These are phyloP conservation scores for Chaetomidium leptoderma DNA, from an alignment of 495 filamentous ascomycete genomes.

Conservation along the genomic window DNA sequence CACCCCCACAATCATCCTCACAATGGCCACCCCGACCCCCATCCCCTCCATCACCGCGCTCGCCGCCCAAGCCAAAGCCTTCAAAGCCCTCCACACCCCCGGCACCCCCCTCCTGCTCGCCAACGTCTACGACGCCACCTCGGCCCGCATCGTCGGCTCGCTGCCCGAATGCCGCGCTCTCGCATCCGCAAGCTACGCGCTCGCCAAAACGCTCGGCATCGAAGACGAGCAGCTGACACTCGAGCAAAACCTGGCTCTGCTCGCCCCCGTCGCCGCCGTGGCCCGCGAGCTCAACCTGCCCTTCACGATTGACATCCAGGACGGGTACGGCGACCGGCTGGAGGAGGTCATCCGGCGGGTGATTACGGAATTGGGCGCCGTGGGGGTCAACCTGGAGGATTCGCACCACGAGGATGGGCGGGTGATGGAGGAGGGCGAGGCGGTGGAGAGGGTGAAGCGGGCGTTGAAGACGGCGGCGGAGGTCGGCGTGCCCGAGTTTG, in stretches of 20 bases:
- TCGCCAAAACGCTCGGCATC: slow-evolving; percentile 42
- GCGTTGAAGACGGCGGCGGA: slow-evolving; percentile 33
- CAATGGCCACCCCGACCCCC: neutral
- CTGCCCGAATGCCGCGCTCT: slow-evolving; percentile 44
- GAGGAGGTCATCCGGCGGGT: slow-evolving; percentile 34
- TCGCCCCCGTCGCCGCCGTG: slow-evolving; percentile 29
- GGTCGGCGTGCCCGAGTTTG: slow-evolving; percentile 45
- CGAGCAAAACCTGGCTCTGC: slow-evolving; percentile 32
- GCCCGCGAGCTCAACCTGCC: slow-evolving; percentile 33
- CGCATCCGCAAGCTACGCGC: slow-evolving; percentile 51
- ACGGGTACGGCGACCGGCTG: slow-evolving; percentile 47
- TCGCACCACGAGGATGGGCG: slow-evolving; percentile 30
- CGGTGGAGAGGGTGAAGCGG: slow-evolving; percentile 37
- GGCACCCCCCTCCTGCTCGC: slow-evolving; percentile 48
- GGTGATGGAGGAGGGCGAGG: slow-evolving; percentile 34
- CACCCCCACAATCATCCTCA: neutral
- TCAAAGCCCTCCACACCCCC: slow-evolving; percentile 47
- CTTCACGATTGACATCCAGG: slow-evolving; percentile 50
- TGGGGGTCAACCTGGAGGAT: slow-evolving; percentile 53
- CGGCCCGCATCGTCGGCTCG: slow-evolving; percentile 41
- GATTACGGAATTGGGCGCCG: slow-evolving; percentile 43
- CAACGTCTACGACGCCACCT: slow-evolving; percentile 50
- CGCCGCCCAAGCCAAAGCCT: slow-evolving; percentile 22
- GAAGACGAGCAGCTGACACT: slow-evolving; percentile 43
- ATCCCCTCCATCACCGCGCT: slow-evolving; percentile 10